These are phyloP conservation scores for Trypanosoma grayi DNA, from an alignment of 208 protist species.

Conservation along the genomic window DNA sequence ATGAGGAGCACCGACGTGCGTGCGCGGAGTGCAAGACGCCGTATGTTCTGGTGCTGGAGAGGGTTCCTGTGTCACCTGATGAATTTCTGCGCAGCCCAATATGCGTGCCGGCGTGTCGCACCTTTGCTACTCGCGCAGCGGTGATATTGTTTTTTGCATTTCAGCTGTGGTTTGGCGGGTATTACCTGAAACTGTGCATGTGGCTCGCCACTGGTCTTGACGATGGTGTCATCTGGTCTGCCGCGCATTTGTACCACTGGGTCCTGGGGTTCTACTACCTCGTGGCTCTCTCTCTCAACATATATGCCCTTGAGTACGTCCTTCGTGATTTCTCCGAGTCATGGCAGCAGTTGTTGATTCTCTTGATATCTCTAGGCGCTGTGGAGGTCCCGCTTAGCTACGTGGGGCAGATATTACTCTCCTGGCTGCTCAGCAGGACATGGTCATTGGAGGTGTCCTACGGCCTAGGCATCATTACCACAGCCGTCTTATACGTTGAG, in stretches of 20 bases:
- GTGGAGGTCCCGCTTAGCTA: conserved; percentile 27
- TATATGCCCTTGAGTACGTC: conserved; percentile 17
- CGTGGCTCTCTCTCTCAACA: conserved; percentile 15
- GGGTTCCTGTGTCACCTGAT: conserved; percentile 9
- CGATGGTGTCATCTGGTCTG: conserved; percentile 26
- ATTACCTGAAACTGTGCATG: conserved; percentile 27
- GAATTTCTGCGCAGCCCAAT: conserved; percentile 3
- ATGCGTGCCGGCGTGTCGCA: conserved; percentile 14
- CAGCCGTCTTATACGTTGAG: conserved; percentile 13
- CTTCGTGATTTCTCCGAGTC: conserved; percentile 9
- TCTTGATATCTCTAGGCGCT: conserved; percentile 13
- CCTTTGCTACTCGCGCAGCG: neutral
- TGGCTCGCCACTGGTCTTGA: conserved; percentile 23
- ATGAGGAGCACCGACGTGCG: conserved; percentile 22
- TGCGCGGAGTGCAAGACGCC: conserved; percentile 36
- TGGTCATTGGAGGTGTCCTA: conserved; percentile 25
- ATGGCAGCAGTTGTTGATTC: conserved; percentile 25
- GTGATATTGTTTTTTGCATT: conserved; percentile 9
- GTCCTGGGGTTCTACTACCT: conserved; percentile 24
- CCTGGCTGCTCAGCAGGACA: conserved; percentile 12
- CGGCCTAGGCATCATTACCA: conserved; percentile 19
- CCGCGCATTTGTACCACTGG: conserved; percentile 25
- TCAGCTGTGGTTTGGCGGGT: conserved; percentile 19
- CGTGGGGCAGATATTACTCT: conserved; percentile 19
- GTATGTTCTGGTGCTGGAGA: conserved; percentile 19